phyloP scores from a whole-genome alignment of 176 grass and related monocot genomes.

The Ananas comosus region DNA sequence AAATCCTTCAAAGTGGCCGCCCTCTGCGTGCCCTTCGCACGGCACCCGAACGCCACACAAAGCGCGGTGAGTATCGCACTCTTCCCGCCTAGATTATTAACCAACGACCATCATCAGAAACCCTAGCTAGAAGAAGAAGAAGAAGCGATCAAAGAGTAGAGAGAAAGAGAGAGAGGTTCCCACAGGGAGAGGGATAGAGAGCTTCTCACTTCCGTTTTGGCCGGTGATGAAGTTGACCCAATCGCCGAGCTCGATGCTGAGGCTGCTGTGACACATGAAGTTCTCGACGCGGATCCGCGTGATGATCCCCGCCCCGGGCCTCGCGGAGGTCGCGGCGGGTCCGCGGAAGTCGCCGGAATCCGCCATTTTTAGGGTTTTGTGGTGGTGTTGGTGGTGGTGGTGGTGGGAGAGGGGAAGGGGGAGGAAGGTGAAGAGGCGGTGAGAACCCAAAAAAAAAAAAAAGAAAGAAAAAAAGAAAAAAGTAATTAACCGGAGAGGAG shows the following conservation, averaged over 20 bases:
- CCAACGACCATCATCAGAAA: neutral
- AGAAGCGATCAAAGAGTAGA: neutral
- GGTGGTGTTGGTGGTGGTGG: neutral
- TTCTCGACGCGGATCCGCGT: constrained; percentile 72
- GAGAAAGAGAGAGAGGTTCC: neutral
- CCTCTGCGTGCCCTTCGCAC: constrained; percentile 76
- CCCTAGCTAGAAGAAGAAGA: neutral
- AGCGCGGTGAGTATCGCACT: constrained; percentile 85
- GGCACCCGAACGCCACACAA: constrained; percentile 83
- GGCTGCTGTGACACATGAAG: constrained; percentile 94
- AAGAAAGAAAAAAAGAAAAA: too few species aligned
- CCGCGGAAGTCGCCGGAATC: constrained; percentile 5
- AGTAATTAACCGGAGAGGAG: too few species aligned
- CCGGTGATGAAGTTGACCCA: constrained; percentile 94
- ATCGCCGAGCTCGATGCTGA: constrained; percentile 52
- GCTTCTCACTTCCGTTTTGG: constrained; percentile 74
- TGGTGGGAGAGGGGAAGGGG: neutral
- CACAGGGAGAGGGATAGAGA: neutral
- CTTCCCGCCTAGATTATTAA: constrained; percentile 46
- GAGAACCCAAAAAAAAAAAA: neutral
- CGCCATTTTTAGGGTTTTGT: neutral
- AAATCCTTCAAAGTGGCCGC: constrained; percentile 70
- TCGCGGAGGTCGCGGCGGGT: constrained; percentile 4
- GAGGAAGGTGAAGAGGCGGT: neutral
- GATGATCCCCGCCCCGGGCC: constrained; percentile 51